Base-by-base conservation (phyloP, 208 protist species). In the Leishmania braziliensis region DNA sequence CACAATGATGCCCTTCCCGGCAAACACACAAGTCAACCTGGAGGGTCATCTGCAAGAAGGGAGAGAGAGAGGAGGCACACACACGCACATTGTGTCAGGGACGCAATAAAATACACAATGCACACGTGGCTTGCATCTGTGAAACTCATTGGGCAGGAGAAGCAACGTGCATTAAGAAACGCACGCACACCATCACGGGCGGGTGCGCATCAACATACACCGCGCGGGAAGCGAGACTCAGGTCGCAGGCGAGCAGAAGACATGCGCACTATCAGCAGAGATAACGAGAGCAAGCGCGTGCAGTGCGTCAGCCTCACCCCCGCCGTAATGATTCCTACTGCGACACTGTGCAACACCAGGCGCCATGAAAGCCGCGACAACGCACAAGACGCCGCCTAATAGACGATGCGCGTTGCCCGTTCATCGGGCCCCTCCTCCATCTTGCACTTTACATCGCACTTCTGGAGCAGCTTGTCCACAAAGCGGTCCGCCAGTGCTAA, bases 401-500 rank as follows among this genome's bases (percentile, higher is more conserved):
- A 95, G 68, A 95, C 85, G 77, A 95, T 95, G 71, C 90, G 87
- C 12, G 90, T 89, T 33, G 69, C 75, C 0, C 81, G 79, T 4
- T 68, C 80, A 29, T 80, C 74, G 36, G 69, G 77, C 26, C 90
- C 83, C 39, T 71, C 75, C 76, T 90, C 86, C 18, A 84, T 84
- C 87, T 91, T 91, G 33, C 56, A 53, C 43, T 82, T 74, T 58
- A 91, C 81, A 23, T 88, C 84, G 56, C 88, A 75, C 78, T 87
- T 89, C 18, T 89, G 75, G 69, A 97, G 77, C 73, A 95, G 81
- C 71, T 81, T 84, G 81, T 97, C 91, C 16, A 84, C 86, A 75
- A 90, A 94, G 63, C 85, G 83, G 56, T 95, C 91, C 12, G 88
- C 91, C 39, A 97, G 77, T n/a, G 83, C 86, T 50, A 97, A 69